These are phyloP conservation scores for Suillus subalutaceus DNA, from an alignment of 768 basidiomycete species.

Conservation along the genomic window DNA sequence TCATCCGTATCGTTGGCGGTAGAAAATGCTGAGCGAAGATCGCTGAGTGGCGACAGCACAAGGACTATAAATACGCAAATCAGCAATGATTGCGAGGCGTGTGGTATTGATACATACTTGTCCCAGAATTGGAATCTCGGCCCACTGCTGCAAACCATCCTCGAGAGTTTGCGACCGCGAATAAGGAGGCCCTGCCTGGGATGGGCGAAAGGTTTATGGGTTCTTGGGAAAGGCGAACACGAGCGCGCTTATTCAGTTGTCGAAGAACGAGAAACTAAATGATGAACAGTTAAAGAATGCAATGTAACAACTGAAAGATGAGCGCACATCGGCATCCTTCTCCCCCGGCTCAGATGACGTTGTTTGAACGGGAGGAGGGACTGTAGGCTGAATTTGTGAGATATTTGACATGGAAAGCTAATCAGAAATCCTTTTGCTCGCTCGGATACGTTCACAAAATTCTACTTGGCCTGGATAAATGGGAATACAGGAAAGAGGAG, in stretches of 20 bases:
- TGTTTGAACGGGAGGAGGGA: slow-evolving; percentile 25
- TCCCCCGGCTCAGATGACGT: slow-evolving; percentile 28
- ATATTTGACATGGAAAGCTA: slow-evolving; percentile 31
- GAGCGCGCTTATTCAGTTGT: slow-evolving; percentile 60
- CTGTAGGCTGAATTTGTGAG: slow-evolving; percentile 33
- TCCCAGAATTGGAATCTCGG: slow-evolving; percentile 35
- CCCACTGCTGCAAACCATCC: slow-evolving; percentile 74
- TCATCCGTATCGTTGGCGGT: slow-evolving; percentile 41
- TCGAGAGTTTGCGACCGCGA: slow-evolving; percentile 59
- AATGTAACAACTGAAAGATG: not conserved
- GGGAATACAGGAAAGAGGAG: not conserved
- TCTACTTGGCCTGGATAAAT: not conserved
- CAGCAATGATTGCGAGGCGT: not conserved
- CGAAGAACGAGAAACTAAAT: slow-evolving; percentile 42
- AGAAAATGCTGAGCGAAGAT: slow-evolving; percentile 58
- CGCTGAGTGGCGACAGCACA: slow-evolving; percentile 59
- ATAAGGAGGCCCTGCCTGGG: slow-evolving; percentile 51
- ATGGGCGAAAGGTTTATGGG: slow-evolving; percentile 45
- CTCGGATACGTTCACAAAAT: not conserved
- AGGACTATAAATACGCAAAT: slow-evolving; percentile 45
- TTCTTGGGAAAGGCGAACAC: slow-evolving; percentile 61
- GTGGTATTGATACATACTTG: slow-evolving; percentile 35
- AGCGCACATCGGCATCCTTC: slow-evolving; percentile 34
- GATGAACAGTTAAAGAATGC: slow-evolving; percentile 13
- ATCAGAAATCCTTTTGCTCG: not conserved